Base-by-base conservation (phyloP, 2,329 filamentous ascomycete species). In the Trematosphaeria pertusa region DNA sequence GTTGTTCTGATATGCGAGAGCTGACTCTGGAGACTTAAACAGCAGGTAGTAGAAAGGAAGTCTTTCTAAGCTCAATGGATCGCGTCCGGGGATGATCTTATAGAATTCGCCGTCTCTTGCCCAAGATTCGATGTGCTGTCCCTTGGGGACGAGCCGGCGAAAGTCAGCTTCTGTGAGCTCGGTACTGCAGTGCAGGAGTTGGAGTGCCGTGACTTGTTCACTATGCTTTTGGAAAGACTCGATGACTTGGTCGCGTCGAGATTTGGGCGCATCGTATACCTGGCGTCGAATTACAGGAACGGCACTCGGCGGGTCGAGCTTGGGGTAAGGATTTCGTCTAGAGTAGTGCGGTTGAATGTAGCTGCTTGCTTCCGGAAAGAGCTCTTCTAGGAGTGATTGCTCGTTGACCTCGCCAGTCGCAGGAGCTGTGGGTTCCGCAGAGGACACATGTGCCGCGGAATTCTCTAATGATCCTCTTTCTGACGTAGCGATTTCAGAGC, bases 101-200 rank as follows among this genome's bases (percentile, higher is more conserved):
- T 77, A 72, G 46, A 90, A 84, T 20, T 83, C 83, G 44, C 77
- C 78, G 8, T 73, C 64, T 14, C 69, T 61, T 14, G 81, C 77
- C 88, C 88, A 91, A 31, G 80, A 80, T 51, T 87, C 83, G 24
- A 92, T 80, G 57, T 88, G 84, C 43, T 76, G 71, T 35, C 84
- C 83, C 59, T 79, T 81, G 1, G 81, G 80, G 4, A 84, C 79
- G 14, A 91, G 71, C 44, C 88, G 85, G 53, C 83, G 79, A 70
- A 93, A 92, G 72, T 93, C 89, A 55, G 80, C 81, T 58, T 86
- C 81, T 15, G 77, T 75, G 33, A 92, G 77, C 15, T 81, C 58
- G 12, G 57, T 70, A 47, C 67, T 70, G 50, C 66, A 70, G 30
- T 82, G 80, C 15, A 75, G 75, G 28, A 91, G 71, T 32, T 86